Conservation (phyloP, 2,329 filamentous ascomycete genomes). For the Triangularia setosa region DNA sequence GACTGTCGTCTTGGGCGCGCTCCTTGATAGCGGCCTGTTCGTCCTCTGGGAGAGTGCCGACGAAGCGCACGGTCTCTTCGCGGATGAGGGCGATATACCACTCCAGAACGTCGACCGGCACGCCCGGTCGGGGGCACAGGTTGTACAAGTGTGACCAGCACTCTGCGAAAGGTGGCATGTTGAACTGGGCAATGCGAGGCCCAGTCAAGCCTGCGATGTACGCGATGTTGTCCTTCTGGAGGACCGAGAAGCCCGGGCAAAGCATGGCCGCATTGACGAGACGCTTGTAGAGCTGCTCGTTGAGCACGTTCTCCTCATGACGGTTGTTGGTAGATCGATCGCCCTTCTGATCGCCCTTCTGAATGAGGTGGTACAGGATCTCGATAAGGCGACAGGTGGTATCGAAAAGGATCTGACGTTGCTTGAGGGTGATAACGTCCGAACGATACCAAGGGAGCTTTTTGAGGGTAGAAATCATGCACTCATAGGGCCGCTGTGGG, state of each 20-base stretch:
- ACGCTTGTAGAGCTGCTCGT: constrained; percentile 52
- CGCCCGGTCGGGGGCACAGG: constrained; percentile 45
- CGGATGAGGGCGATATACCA: constrained; percentile 56
- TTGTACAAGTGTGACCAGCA: constrained; percentile 24
- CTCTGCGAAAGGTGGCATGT: background rate
- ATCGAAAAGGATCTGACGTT: constrained; percentile 52
- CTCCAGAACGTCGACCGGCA: constrained; percentile 53
- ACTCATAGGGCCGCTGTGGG: constrained; percentile 62
- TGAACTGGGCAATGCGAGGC: background rate
- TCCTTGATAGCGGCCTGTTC: constrained; percentile 39
- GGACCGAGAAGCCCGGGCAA: constrained; percentile 57
- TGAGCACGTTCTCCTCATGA: constrained; percentile 26
- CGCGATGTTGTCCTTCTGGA: constrained; percentile 59
- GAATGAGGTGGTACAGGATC: background rate
- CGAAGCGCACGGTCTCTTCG: constrained; percentile 44
- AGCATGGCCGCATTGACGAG: constrained; percentile 49
- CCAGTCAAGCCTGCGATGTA: constrained; percentile 37
- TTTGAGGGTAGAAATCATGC: constrained; percentile 58
- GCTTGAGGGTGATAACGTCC: constrained; percentile 52
- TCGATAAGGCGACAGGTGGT: constrained; percentile 33
- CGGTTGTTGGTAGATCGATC: constrained; percentile 9
- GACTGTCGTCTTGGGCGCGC: constrained; percentile 33
- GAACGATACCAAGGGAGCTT: constrained; percentile 62
- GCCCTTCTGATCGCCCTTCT: background rate
- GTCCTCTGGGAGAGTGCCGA: constrained; percentile 38